Base-by-base conservation (phyloP, 371 early-diverging fungal species). In the Syncephalis plumigaleata region DNA sequence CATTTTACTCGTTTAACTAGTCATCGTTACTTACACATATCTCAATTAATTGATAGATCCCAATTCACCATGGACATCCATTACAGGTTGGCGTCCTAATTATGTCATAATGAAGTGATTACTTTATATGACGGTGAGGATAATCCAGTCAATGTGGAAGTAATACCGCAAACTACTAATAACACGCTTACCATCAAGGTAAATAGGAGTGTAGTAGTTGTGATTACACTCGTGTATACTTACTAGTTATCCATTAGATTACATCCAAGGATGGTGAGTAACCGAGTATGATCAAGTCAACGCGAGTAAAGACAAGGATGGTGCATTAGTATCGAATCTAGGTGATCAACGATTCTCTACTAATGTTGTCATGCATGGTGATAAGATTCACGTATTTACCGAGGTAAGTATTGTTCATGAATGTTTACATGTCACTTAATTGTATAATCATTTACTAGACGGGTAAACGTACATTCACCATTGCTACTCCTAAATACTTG, bases 381-480 rank as follows among this genome's bases (percentile, higher is more conserved):
- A 79, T 23, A 60, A 72, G 44, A 63, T 83, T 4, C 65, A 73
- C 42, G 74, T 84, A 24, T 81, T 81, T 62, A 69, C 65, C 36
- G 71, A 78, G 54, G 79, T 70, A 40, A 51, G 53, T 36, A 24
- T 23, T 18, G 4, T 7, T 31, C 18, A 31, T 11, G 11, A 31
- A 31, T 21, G 40, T 21, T 8, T 21, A 40, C 16, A 16, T 8
- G 4, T 40, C 40, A 40, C 4, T 21, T 40, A 4, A 21, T 21
- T 40, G 40, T 40, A 21, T 40, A 15, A 36, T 16, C 39, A 21
- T 16, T 39, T 39, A 18, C 45, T 57, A 70, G 59, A 64, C 64
- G 49, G 70, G 70, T 37, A 69, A 72, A 45, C 67, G 67, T 1
- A 70, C 73, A n/a, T 64, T 83, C 45, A 61, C 56, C 24, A 50